Evolutionary conservation across 345 rosid species (phyloP).

Genomic region (Cardamine chenopodiifolia): DNA sequence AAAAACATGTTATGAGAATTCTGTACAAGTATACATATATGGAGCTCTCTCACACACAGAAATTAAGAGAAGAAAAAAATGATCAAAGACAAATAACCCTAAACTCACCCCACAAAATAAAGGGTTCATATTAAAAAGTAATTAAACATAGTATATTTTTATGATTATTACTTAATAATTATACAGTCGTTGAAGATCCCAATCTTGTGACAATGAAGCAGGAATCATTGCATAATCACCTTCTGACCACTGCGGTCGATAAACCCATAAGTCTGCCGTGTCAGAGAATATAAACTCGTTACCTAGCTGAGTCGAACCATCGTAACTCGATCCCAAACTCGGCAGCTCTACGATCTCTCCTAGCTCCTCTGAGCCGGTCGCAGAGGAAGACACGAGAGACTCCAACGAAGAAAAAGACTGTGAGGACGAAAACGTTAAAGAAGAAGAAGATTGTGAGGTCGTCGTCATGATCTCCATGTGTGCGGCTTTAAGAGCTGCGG

Average conservation of each 20-base stretch:
- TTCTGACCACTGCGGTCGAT: conserved; percentile 52
- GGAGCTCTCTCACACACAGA: neutral
- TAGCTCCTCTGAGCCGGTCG: conserved; percentile 58
- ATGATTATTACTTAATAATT: conserved; percentile 27
- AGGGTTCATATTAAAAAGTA: conserved; percentile 32
- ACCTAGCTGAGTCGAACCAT: conserved; percentile 44
- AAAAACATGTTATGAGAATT: conserved; percentile 14
- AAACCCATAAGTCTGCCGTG: conserved; percentile 48
- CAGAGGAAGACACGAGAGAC: conserved; percentile 50
- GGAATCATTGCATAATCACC: conserved; percentile 44
- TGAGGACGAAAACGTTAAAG: conserved; percentile 35
- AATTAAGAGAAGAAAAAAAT: neutral
- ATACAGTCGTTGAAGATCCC: conserved; percentile 39
- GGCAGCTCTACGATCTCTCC: conserved; percentile 84
- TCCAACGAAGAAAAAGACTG: conserved; percentile 47
- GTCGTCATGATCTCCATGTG: conserved; percentile 56
- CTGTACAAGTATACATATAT: conserved; percentile 38
- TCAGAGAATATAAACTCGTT: conserved; percentile 57
- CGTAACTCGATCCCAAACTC: conserved; percentile 60
- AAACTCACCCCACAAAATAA: conserved; percentile 40
- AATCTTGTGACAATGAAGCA: conserved; percentile 27
- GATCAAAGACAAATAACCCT: conserved; percentile 31
- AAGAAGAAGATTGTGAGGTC: conserved; percentile 40
- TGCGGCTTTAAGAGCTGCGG: conserved; percentile 87
- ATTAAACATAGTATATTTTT: conserved; percentile 12